phyloP scores from a whole-genome alignment of 257 asterid species.

The Solanum gracilifrons region DNA sequence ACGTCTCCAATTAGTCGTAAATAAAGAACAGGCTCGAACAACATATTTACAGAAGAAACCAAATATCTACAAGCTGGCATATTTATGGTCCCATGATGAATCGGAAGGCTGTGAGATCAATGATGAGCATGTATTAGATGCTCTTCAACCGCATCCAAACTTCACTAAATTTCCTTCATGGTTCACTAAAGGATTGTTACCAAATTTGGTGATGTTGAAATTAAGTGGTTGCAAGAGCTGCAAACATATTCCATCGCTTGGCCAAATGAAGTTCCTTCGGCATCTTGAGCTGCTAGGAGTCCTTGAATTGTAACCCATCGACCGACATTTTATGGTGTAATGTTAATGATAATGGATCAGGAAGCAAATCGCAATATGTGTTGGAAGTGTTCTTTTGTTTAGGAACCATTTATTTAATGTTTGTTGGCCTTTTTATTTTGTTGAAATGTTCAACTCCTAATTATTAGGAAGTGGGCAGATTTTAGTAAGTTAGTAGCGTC shows the following conservation, averaged over 20 bases:
- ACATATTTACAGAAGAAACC: background rate
- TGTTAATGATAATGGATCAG: background rate
- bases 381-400: too few species aligned
- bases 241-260: constrained; percentile 12
- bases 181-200: background rate
- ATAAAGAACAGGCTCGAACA: background rate
- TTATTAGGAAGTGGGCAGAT: too few species aligned
- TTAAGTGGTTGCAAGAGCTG: background rate
- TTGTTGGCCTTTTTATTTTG: too few species aligned
- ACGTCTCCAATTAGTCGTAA: background rate
- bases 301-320: background rate
- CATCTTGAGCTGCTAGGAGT: background rate
- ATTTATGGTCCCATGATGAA: background rate
- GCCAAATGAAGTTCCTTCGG: background rate
- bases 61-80: background rate
- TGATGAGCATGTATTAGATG: constrained; percentile 6
- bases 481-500: too few species aligned
- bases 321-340: background rate
- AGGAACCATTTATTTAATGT: too few species aligned
- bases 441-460: too few species aligned
- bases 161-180: constrained; percentile 10
- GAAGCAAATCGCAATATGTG: background rate
- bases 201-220: background rate
- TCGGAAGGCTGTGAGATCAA: background rate
- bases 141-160: constrained; percentile 7